A percentile compares a stretch with the other conserved stretches of the same genome.
phyloP scores from a whole-genome alignment of 345 rosid species.

The Raphanus sativus region DNA sequence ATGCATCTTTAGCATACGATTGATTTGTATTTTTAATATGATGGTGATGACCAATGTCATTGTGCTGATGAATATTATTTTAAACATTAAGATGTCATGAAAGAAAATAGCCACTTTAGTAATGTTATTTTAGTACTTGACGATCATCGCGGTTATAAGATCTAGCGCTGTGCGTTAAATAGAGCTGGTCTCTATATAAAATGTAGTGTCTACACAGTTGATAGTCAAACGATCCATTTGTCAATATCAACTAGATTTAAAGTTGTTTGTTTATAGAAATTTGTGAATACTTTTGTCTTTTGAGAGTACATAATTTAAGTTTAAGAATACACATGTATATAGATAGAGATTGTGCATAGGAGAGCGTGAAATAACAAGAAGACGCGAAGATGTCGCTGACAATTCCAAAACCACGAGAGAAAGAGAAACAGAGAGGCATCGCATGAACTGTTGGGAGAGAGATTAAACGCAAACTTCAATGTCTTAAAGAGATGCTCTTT shows the following conservation, averaged over 20 bases:
- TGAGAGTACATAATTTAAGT: not conserved
- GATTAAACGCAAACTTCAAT: conserved; percentile 40
- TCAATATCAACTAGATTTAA: conserved; percentile 13
- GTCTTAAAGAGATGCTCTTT: conserved; percentile 64
- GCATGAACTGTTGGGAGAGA: conserved; percentile 36
- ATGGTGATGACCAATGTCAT: not conserved
- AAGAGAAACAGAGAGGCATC: conserved; percentile 18
- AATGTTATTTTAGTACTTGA: not conserved
- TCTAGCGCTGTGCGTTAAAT: conserved; percentile 3
- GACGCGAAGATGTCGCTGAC: conserved; percentile 77
- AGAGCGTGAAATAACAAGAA: conserved; percentile 25
- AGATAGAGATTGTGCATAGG: not conserved
- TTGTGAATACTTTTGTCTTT: not conserved
- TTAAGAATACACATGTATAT: not conserved
- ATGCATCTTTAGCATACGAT: not conserved
- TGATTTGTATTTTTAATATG: conserved; percentile 1
- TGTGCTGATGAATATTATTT: not conserved
- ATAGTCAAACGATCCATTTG: conserved; percentile 25
- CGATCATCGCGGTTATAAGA: conserved; percentile 14
- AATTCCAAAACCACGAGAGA: conserved; percentile 38
- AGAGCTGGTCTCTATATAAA: not conserved
- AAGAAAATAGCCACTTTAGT: not conserved
- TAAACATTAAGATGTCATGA: not conserved
- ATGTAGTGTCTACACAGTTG: conserved; percentile 14
- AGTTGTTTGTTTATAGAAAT: not conserved